A percentile compares a stretch with the other conserved stretches of the same genome.
phyloP scores from a whole-genome alignment of 345 rosid species.

The Crucihimalaya himalaica region DNA sequence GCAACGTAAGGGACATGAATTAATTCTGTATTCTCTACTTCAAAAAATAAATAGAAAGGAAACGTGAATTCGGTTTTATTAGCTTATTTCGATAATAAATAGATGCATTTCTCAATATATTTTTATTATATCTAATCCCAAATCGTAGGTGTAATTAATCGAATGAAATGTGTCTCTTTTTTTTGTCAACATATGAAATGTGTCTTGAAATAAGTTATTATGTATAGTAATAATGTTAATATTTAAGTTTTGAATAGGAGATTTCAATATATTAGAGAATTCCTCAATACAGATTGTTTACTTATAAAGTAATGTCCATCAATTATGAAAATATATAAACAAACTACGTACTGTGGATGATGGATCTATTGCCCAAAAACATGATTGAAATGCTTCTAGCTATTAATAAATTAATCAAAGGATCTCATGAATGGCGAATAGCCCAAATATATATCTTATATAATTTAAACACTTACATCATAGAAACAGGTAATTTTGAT shows the following conservation, averaged over 20 bases:
- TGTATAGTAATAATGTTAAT: not conserved
- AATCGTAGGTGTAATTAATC: not conserved
- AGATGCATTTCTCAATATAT: conserved; percentile 7
- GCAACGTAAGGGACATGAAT: conserved; percentile 37
- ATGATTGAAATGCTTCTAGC: not conserved
- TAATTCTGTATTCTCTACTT: conserved; percentile 8
- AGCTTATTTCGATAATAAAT: conserved; percentile 22
- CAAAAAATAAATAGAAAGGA: not conserved
- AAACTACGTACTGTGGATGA: not conserved
- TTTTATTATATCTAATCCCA: not conserved
- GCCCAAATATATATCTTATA: conserved; percentile 12
- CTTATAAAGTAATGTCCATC: not conserved
- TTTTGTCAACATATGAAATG: too few species aligned
- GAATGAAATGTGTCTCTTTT: not conserved
- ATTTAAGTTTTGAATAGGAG: not conserved
- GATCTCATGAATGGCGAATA: conserved; percentile 24
- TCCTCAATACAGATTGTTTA: not conserved
- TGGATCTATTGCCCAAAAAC: not conserved
- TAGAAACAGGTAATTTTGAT: conserved; percentile 13
- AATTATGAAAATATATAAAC: not conserved
- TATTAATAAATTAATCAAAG: conserved; percentile 15
- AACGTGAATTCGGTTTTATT: conserved; percentile 24
- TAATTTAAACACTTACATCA: conserved; percentile 14
- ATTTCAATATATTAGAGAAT: not conserved
- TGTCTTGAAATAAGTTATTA: not conserved